phyloP scores from a whole-genome alignment of 2,329 filamentous ascomycete genomes.

The Aspergillus quadricinctus region DNA sequence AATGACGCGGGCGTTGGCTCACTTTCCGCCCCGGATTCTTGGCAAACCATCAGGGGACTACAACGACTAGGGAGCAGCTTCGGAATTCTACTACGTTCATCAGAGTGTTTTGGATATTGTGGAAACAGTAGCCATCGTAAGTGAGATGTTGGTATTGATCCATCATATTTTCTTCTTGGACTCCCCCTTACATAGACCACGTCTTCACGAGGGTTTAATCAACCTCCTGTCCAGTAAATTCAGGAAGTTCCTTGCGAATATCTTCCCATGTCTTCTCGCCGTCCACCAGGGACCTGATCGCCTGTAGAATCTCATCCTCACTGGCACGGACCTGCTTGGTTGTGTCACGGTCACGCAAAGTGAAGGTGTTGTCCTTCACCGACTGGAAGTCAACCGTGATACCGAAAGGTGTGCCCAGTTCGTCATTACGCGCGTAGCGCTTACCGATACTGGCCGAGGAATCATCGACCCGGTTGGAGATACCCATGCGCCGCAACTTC shows the following conservation, averaged over 20 bases:
- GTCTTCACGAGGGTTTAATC: constrained; percentile 34
- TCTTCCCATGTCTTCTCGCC: constrained; percentile 65
- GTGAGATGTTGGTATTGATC: neutral
- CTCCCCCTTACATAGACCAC: neutral
- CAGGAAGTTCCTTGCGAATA: constrained; percentile 71
- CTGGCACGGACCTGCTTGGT: constrained; percentile 85
- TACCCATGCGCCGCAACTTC: constrained; percentile 68
- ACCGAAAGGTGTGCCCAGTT: constrained; percentile 89
- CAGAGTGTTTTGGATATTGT: neutral
- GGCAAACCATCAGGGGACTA: constrained; percentile 10
- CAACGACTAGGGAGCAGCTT: too few species aligned
- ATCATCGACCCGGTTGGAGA: constrained; percentile 85
- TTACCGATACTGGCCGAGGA: constrained; percentile 91
- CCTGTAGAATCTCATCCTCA: constrained; percentile 72
- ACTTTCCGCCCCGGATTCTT: constrained; percentile 25
- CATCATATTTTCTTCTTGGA: neutral
- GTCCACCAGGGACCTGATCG: constrained; percentile 61
- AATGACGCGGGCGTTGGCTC: constrained; percentile 3
- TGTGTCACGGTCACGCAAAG: constrained; percentile 83
- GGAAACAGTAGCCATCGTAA: neutral
- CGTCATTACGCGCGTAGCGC: constrained; percentile 90
- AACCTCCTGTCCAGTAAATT: constrained; percentile 71
- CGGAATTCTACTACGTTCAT: too few species aligned
- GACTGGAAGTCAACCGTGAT: constrained; percentile 97
- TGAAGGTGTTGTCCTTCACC: constrained; percentile 78